Conservation (phyloP, 2,329 filamentous ascomycete species). For the Tolypocladium endophyticum region DNA sequence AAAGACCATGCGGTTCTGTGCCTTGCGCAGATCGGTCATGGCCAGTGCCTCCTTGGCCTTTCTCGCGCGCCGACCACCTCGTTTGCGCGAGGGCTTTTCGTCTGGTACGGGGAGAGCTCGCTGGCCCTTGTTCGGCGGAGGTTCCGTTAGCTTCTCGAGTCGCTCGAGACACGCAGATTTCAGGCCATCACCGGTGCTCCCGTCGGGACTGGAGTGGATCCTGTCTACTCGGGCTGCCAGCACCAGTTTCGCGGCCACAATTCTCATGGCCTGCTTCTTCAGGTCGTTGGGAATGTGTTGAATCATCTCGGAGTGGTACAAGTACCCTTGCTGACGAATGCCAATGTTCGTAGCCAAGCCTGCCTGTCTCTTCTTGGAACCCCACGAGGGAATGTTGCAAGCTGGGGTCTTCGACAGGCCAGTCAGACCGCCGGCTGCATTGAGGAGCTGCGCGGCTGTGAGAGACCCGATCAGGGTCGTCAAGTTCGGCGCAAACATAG, state of each 20-base stretch:
- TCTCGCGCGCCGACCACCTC: conserved; percentile 77
- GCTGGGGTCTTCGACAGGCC: conserved; percentile 86
- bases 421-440: conserved; percentile 79
- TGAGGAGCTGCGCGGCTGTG: conserved; percentile 92
- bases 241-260: conserved; percentile 85
- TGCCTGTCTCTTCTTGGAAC: conserved; percentile 75
- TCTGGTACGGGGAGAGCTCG: conserved; percentile 85
- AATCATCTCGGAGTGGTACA: conserved; percentile 88
- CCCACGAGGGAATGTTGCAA: conserved; percentile 84
- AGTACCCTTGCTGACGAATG: conserved; percentile 81
- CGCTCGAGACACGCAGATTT: conserved; percentile 75
- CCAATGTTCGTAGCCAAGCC: conserved; percentile 90
- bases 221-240: conserved; percentile 88
- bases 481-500: conserved; percentile 86
- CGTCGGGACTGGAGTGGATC: conserved; percentile 71
- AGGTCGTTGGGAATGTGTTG: conserved; percentile 74
- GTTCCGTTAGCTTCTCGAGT: conserved; percentile 85
- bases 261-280: conserved; percentile 88
- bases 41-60: conserved; percentile 95
- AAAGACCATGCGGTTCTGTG: conserved; percentile 92
- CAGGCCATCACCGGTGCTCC: conserved; percentile 71
- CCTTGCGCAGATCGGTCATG: conserved; percentile 93
- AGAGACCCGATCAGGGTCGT: conserved; percentile 84
- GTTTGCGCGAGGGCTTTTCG: conserved; percentile 88
- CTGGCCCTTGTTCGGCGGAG: conserved; percentile 77